Conservation (phyloP, 306 rosid genomes). For the Trifolium dubium region DNA sequence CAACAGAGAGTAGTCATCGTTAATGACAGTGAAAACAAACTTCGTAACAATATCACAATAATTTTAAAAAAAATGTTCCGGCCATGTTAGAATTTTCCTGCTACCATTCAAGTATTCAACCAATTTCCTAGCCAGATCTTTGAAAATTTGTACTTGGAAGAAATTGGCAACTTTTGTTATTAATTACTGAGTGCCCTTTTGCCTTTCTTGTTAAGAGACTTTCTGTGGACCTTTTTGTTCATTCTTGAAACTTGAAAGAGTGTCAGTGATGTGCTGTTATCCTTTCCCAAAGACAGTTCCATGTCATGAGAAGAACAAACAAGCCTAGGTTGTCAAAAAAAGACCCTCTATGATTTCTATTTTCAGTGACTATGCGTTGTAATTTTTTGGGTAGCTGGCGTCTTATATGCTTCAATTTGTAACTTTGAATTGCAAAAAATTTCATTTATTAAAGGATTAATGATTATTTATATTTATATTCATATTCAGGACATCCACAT, state of each 20-base stretch:
- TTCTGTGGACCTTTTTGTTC: slow-evolving; percentile 36
- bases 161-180: no score
- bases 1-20: no score
- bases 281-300: slow-evolving; percentile 35
- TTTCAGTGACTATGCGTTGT: slow-evolving; percentile 30
- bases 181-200: neutral
- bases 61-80: no score
- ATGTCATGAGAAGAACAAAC: slow-evolving; percentile 45
- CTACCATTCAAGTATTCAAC: no score
- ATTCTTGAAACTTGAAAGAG: slow-evolving; percentile 43
- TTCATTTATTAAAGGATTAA: no score
- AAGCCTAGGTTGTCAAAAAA: slow-evolving; percentile 44
- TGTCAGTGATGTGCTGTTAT: slow-evolving; percentile 47
- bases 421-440: neutral
- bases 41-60: no score
- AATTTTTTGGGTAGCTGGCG: slow-evolving; percentile 13
- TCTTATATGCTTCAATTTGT: slow-evolving; percentile 17
- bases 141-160: no score
- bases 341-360: slow-evolving; percentile 38
- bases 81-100: no score
- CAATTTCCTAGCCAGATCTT: no score
- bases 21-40: no score
- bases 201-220: slow-evolving; percentile 32
- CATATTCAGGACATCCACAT: no score
- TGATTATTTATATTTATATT: no score